Evolutionary conservation across 768 basidiomycete genomes (phyloP).

Genomic region (Multifurca ochricompacta): DNA sequence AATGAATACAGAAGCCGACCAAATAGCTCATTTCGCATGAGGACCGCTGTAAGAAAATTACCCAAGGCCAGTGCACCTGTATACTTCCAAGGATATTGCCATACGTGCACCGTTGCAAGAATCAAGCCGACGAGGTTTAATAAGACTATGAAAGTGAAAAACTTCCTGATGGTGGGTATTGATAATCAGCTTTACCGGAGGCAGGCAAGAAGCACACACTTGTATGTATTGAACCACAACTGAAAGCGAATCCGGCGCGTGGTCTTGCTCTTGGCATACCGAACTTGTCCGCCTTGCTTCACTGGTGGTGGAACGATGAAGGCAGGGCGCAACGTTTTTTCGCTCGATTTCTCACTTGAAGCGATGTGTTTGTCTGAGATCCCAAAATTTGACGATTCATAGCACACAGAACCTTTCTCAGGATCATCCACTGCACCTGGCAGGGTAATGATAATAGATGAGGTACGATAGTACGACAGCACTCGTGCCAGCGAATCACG

Average conservation of each 20-base stretch:
- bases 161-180: conserved; percentile 25
- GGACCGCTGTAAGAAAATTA: conserved; percentile 34
- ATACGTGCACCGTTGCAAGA: conserved; percentile 27
- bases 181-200: background rate
- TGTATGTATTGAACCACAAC: conserved; percentile 35
- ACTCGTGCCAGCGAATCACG: conserved; percentile 8
- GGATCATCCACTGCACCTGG: background rate
- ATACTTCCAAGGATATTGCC: conserved; percentile 32
- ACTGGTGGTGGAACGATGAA: background rate
- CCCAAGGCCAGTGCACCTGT: conserved; percentile 34
- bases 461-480: conserved; percentile 5
- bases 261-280: conserved; percentile 21
- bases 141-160: conserved; percentile 29
- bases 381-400: background rate
- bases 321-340: conserved; percentile 1
- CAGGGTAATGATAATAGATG: background rate
- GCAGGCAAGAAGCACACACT: conserved; percentile 21
- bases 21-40: conserved; percentile 39
- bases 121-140: conserved; percentile 30
- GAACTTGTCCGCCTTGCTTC: background rate
- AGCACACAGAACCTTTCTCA: conserved; percentile 5
- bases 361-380: background rate
- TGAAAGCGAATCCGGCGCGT: conserved; percentile 27
- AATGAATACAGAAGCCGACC: conserved; percentile 32
- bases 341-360: background rate